These are phyloP conservation scores for Mesembryanthemum crystallinum DNA, from an alignment of 148 eudicot genomes.

Conservation along the genomic window DNA sequence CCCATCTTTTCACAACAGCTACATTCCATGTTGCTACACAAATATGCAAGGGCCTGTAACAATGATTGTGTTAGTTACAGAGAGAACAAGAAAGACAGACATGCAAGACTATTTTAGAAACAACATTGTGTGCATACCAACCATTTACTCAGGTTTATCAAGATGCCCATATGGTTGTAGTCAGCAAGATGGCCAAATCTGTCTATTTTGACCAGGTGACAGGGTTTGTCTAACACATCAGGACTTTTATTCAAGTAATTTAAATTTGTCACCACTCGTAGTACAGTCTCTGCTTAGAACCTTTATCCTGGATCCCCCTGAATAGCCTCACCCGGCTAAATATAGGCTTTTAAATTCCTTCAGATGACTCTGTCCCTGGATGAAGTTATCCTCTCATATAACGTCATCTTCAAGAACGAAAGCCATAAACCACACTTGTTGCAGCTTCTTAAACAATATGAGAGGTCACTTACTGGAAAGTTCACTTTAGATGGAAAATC, in stretches of 20 bases:
- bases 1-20: constrained; percentile 85
- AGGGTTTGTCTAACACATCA: neutral
- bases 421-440: neutral
- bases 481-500: neutral
- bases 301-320: neutral
- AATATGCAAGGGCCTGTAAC: constrained; percentile 85
- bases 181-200: neutral
- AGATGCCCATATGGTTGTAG: neutral
- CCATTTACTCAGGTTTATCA: constrained; percentile 11
- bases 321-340: no score
- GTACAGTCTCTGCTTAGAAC: neutral
- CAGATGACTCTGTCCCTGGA: no score
- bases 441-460: neutral
- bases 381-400: neutral
- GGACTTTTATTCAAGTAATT: neutral
- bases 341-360: no score
- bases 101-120: neutral
- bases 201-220: neutral
- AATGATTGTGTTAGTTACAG: constrained; percentile 22
- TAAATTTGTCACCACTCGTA: neutral
- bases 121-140: neutral
- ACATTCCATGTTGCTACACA: constrained; percentile 85
- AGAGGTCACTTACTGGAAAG: neutral
- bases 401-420: neutral
- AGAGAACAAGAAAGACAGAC: neutral